Evolutionary conservation across 2,329 filamentous ascomycete species (phyloP).

Genomic region (Aureobasidium sp.): DNA sequence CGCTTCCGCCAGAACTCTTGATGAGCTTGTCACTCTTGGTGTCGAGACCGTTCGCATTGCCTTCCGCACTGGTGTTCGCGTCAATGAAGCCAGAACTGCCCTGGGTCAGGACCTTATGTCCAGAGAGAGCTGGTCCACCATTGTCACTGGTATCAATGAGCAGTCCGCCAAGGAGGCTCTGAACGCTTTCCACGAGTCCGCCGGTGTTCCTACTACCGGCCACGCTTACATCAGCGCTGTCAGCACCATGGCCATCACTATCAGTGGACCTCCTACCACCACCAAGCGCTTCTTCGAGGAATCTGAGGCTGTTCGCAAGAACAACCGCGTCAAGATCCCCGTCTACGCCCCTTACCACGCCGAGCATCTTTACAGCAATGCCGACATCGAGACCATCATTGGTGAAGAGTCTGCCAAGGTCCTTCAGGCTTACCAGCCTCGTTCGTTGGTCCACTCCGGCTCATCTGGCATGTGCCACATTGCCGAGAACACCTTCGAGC

Average conservation of each 20-base stretch:
- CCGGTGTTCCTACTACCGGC: slow-evolving; percentile 45
- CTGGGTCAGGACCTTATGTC: slow-evolving; percentile 41
- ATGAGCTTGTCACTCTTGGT: slow-evolving; percentile 55
- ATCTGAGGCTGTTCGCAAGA: slow-evolving; percentile 41
- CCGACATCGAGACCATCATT: slow-evolving; percentile 48
- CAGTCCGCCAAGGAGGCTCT: slow-evolving; percentile 46
- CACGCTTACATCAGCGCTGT: slow-evolving; percentile 54
- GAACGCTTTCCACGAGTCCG: slow-evolving; percentile 51
- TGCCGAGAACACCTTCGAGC: slow-evolving; percentile 40
- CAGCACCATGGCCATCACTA: slow-evolving; percentile 52
- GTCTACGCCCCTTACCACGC: slow-evolving; percentile 56
- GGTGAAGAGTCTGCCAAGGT: slow-evolving; percentile 33
- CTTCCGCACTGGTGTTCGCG: slow-evolving; percentile 53
- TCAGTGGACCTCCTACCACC: slow-evolving; percentile 52
- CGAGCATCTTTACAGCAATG: slow-evolving; percentile 45
- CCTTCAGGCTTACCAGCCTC: slow-evolving; percentile 37
- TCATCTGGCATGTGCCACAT: slow-evolving; percentile 40
- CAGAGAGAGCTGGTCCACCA: slow-evolving; percentile 60
- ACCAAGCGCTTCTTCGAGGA: slow-evolving; percentile 47
- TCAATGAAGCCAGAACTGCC: slow-evolving; percentile 36
- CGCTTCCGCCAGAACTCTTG: slow-evolving; percentile 55
- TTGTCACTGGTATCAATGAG: slow-evolving; percentile 53
- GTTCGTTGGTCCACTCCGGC: slow-evolving; percentile 41
- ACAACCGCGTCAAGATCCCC: slow-evolving; percentile 47
- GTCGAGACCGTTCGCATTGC: slow-evolving; percentile 59